phyloP scores from a whole-genome alignment of 2,329 filamentous ascomycete species.

The Epichloe gansuensis region DNA sequence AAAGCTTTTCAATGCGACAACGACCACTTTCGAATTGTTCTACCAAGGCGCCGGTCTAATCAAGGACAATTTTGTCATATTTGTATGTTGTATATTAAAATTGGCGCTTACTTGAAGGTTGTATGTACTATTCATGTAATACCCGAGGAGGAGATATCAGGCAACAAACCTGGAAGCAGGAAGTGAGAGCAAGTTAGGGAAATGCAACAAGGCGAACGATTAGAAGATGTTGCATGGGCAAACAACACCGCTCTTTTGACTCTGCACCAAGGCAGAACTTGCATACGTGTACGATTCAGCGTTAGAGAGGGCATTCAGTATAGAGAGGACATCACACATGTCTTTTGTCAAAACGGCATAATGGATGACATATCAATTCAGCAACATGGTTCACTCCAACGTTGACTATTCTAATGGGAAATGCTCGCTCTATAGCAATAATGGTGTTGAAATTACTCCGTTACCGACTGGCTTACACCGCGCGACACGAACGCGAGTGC shows the following conservation, averaged over 20 bases:
- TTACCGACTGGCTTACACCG: too few species aligned
- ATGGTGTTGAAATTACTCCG: not conserved
- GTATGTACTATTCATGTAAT: constrained; percentile 10
- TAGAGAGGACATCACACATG: constrained; percentile 10
- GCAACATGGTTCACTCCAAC: not conserved
- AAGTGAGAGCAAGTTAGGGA: not conserved
- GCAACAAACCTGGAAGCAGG: not conserved
- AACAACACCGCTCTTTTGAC: constrained; percentile 22
- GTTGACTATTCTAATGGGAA: not conserved
- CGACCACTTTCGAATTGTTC: not conserved
- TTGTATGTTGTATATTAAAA: constrained; percentile 3
- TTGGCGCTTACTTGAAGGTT: constrained; percentile 1
- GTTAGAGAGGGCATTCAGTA: constrained; percentile 8
- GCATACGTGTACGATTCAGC: constrained; percentile 19
- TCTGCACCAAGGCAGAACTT: constrained; percentile 11
- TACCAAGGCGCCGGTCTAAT: not conserved
- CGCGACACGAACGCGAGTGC: too few species aligned
- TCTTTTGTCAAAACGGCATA: not conserved
- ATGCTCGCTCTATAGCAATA: not conserved
- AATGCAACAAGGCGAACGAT: not conserved
- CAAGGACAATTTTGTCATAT: not conserved
- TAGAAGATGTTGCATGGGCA: constrained; percentile 14
- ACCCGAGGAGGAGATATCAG: constrained; percentile 4
- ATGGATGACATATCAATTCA: not conserved
- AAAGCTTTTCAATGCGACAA: not conserved